Base-by-base conservation (phyloP, 441 rosid genomes). In the Populus hybrid region DNA sequence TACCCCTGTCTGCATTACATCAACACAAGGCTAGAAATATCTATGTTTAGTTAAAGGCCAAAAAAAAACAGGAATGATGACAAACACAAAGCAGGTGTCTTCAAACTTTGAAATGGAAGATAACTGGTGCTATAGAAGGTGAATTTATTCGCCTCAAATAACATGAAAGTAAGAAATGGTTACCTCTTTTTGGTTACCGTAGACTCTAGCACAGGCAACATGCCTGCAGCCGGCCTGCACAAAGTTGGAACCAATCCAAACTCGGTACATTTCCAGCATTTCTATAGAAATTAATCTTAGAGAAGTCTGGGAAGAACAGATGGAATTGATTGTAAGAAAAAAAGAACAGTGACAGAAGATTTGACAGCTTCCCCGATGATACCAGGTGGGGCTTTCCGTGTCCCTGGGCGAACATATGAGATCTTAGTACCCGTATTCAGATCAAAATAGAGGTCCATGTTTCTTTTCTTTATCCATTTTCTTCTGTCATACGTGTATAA, bases 381-480 rank as follows among this genome's bases (percentile, higher is more conserved):
- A 40, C 86, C 89, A 0, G 89, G 85, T 57, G 83, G 81, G 66
- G 90, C 86, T 74, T 86, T 85, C 90, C 91, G 84, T 3, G 91
- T 88, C 70, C 91, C 93, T 9, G 88, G 84, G 26, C 90, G 90
- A 75, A 85, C 84, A 3, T 86, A 81, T 3, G 91, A 90, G 18
- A 88, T 86, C 82, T 83, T 88, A 59, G 90, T 87, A 35, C 89
- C 89, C 0, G 90, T 87, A 72, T 88, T 90, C 26, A 90, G 87
- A 61, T 86, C 86, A 50, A 87, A 88, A 77, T 68, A 82, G 67
- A 12, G 77, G 84, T 24, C 69, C 82, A 30, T 69, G 35, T 23
- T 71, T 67, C 5, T 20, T 74, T 65, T 69, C 80, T 2, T 65
- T 67, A 5, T 50, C 78, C 88, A 87, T 87, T 26, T 64, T 78